These are phyloP conservation scores for Barnettozyma hawaiiensis DNA, from an alignment of 1,139 yeast genomes.

Conservation along the genomic window DNA sequence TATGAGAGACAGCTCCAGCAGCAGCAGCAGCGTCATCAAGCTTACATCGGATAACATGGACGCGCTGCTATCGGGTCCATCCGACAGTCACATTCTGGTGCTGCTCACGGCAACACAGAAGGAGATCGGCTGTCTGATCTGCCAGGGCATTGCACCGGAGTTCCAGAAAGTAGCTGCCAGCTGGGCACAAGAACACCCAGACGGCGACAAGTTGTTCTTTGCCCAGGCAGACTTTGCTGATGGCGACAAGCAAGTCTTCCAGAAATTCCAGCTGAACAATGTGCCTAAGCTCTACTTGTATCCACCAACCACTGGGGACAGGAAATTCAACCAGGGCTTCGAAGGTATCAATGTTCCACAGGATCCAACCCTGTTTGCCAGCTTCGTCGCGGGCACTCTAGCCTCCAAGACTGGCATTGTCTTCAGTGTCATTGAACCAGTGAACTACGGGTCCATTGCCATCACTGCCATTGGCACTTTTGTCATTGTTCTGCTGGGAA, in stretches of 20 bases:
- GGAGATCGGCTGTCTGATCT: constrained; percentile 70
- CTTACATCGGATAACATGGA: constrained; percentile 61
- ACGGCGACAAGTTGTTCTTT: constrained; percentile 49
- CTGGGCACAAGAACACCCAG: constrained; percentile 47
- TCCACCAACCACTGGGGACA: constrained; percentile 45
- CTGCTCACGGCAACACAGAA: constrained; percentile 71
- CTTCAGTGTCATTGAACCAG: constrained; percentile 49
- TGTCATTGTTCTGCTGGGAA: constrained; percentile 25
- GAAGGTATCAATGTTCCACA: constrained; percentile 46
- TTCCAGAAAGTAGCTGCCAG: constrained; percentile 57
- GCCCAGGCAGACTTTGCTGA: constrained; percentile 68
- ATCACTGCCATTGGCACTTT: constrained; percentile 36
- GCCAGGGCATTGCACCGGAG: constrained; percentile 67
- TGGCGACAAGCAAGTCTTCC: constrained; percentile 48
- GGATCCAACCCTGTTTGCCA: constrained; percentile 41
- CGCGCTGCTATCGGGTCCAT: constrained; percentile 54
- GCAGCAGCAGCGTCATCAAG: constrained; percentile 35
- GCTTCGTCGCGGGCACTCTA: constrained; percentile 32
- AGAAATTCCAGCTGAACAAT: constrained; percentile 50
- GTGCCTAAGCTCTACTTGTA: constrained; percentile 77
- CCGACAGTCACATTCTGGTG: constrained; percentile 61
- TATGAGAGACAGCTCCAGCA: constrained; percentile 20
- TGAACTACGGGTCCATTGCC: constrained; percentile 46
- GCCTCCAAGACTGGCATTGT: constrained; percentile 11
- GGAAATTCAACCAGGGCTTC: constrained; percentile 32